These are phyloP conservation scores for Chrysoporthe deuterocubensis DNA, from an alignment of 2,329 filamentous ascomycete genomes.

Conservation along the genomic window DNA sequence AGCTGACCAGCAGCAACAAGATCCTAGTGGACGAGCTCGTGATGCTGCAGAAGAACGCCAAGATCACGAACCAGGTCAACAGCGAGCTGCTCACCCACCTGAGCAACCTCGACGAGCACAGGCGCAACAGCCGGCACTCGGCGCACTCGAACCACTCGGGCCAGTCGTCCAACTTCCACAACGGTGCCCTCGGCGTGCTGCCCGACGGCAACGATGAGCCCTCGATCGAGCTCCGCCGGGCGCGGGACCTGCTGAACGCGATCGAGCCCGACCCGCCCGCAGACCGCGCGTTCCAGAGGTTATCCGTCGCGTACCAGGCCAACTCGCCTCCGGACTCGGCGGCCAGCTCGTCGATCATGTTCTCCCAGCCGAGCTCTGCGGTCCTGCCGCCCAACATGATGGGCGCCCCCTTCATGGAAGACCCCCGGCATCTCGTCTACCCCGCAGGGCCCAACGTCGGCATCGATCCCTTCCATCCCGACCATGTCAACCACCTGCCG, in stretches of 20 bases:
- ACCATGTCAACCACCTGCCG: conserved; percentile 93
- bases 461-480: conserved; percentile 92
- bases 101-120: conserved; percentile 52
- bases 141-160: conserved; percentile 42
- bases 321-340: conserved; percentile 57
- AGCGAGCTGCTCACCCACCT: conserved; percentile 62
- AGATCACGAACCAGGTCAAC: conserved; percentile 60
- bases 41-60: conserved; percentile 63
- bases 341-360: conserved; percentile 54
- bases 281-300: conserved; percentile 59
- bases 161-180: conserved; percentile 46
- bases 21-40: conserved; percentile 66
- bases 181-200: conserved; percentile 44
- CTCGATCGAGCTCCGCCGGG: conserved; percentile 57
- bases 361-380: conserved; percentile 49
- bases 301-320: conserved; percentile 57
- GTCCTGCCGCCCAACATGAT: conserved; percentile 48
- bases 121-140: conserved; percentile 46
- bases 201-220: conserved; percentile 53
- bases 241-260: conserved; percentile 59
- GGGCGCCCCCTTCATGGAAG: conserved; percentile 56
- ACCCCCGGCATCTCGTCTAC: conserved; percentile 75
- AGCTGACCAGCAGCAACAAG: conserved; percentile 69
- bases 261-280: conserved; percentile 56
- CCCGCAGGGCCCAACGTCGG: conserved; percentile 89